Conservation (phyloP, 2,329 filamentous ascomycete genomes). For the Colletotrichum liriopes region DNA sequence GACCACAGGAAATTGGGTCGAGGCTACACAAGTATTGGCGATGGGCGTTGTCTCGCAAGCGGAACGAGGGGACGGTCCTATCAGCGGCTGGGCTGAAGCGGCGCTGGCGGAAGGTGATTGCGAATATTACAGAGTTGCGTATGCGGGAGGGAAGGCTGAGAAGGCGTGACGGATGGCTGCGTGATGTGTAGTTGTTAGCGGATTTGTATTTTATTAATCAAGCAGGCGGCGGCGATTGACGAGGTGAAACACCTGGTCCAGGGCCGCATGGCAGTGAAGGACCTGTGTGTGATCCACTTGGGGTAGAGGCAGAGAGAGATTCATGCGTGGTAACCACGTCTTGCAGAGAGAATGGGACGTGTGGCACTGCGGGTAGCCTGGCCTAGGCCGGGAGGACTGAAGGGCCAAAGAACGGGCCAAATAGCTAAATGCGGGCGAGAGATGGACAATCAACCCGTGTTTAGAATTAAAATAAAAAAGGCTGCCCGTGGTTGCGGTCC, state of each 20-base stretch:
- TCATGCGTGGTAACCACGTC: conserved; percentile 42
- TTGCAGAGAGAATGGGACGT: conserved; percentile 23
- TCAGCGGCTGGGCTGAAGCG: conserved; percentile 25
- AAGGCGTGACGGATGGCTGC: conserved; percentile 42
- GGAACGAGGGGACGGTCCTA: conserved; percentile 24
- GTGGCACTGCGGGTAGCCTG: conserved; percentile 23
- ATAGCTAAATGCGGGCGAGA: conserved; percentile 21
- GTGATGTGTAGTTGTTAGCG: conserved; percentile 33
- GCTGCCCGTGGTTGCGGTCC: conserved; percentile 30
- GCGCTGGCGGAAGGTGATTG: conserved; percentile 34
- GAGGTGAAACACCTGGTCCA: conserved; percentile 44
- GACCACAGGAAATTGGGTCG: conserved; percentile 42
- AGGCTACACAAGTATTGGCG: conserved; percentile 37
- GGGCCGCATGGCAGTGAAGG: conserved; percentile 43
- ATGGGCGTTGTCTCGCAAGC: conserved; percentile 30
- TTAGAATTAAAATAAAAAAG: conserved; percentile 5
- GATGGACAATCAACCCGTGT: conserved; percentile 23
- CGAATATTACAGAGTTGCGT: conserved; percentile 39
- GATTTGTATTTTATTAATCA: conserved; percentile 21
- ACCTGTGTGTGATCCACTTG: conserved; percentile 42
- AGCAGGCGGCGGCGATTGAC: conserved; percentile 27
- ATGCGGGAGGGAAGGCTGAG: conserved; percentile 26
- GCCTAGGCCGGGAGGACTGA: conserved; percentile 3
- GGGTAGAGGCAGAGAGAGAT: conserved; percentile 36
- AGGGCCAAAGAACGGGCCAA: conserved; percentile 18